Percentiles rank a stretch among this genome's conserved stretches.
These are phyloP conservation scores for Fusarium miscanthi DNA, from an alignment of 2,329 filamentous ascomycete species.

Conservation along the genomic window DNA sequence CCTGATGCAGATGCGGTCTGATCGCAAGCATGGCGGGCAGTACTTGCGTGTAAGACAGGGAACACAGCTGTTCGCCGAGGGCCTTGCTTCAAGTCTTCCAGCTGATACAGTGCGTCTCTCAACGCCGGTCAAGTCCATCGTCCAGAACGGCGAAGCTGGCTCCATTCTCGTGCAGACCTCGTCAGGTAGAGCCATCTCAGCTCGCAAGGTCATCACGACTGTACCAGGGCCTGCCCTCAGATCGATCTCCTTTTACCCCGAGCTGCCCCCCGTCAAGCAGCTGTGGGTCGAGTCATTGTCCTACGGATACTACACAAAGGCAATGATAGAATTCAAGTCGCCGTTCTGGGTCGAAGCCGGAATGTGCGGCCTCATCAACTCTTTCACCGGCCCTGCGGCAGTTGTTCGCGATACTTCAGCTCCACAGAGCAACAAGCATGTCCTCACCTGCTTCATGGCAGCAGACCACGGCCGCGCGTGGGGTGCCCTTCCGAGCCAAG, in stretches of 20 bases:
- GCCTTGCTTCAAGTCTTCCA: neutral
- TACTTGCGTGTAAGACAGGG: constrained; percentile 21
- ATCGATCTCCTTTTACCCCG: neutral
- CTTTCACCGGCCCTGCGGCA: neutral
- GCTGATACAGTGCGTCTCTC: neutral
- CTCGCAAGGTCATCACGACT: neutral
- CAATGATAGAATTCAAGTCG: constrained; percentile 21
- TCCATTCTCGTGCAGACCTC: neutral
- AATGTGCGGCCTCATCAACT: constrained; percentile 10
- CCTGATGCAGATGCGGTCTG: constrained; percentile 20
- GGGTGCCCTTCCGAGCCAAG: neutral
- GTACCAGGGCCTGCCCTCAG: neutral
- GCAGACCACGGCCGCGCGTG: neutral
- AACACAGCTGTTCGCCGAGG: neutral
- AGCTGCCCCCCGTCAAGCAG: neutral
- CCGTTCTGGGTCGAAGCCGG: constrained; percentile 19
- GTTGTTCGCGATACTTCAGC: neutral
- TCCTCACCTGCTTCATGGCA: neutral
- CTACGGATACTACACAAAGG: constrained; percentile 29
- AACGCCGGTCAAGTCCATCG: neutral
- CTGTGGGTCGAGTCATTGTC: neutral
- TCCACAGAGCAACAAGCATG: neutral
- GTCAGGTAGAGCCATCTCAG: neutral
- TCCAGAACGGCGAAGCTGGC: neutral
- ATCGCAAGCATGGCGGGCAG: constrained; percentile 25